A percentile compares a stretch with the other conserved stretches of the same genome.
These are phyloP conservation scores for Apocynum venetum DNA, from an alignment of 257 asterid species.

Conservation along the genomic window DNA sequence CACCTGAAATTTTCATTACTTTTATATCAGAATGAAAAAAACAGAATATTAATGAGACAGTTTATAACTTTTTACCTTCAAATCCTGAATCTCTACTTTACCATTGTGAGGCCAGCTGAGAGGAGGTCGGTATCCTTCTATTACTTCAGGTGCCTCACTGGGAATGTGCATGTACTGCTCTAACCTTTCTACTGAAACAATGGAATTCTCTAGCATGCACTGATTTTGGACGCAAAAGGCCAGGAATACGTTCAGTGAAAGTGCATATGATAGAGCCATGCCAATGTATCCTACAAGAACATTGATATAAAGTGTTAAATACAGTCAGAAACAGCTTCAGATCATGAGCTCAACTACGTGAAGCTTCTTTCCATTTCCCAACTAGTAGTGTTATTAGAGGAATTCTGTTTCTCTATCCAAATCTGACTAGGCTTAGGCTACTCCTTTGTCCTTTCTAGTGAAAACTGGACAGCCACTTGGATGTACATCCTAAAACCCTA, in stretches of 20 bases:
- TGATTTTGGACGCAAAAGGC: slow-evolving; percentile 19
- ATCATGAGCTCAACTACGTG: neutral
- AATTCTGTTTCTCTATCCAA: no score
- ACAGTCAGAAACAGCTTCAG: neutral
- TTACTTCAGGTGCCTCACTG: slow-evolving; percentile 30
- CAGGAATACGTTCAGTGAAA: slow-evolving; percentile 29
- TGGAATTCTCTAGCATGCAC: slow-evolving; percentile 33
- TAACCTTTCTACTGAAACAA: slow-evolving; percentile 34
- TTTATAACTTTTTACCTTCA: slow-evolving; percentile 23
- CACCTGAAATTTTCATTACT: slow-evolving; percentile 22
- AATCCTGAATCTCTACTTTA: slow-evolving; percentile 25
- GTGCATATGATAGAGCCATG: slow-evolving; percentile 40
- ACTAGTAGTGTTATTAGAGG: no score
- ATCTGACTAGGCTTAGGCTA: no score
- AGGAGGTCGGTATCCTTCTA: slow-evolving; percentile 22
- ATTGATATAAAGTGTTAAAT: neutral
- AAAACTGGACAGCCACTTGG: no score
- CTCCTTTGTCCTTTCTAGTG: no score
- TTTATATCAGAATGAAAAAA: neutral
- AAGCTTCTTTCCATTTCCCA: no score
- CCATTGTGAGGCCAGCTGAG: slow-evolving; percentile 29
- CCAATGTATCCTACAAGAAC: slow-evolving; percentile 33
- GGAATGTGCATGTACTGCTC: slow-evolving; percentile 33
- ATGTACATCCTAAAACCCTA: no score
- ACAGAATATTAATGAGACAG: neutral